These are phyloP conservation scores for Tylopilus cervinicoccineus DNA, from an alignment of 768 basidiomycete species.

Conservation along the genomic window DNA sequence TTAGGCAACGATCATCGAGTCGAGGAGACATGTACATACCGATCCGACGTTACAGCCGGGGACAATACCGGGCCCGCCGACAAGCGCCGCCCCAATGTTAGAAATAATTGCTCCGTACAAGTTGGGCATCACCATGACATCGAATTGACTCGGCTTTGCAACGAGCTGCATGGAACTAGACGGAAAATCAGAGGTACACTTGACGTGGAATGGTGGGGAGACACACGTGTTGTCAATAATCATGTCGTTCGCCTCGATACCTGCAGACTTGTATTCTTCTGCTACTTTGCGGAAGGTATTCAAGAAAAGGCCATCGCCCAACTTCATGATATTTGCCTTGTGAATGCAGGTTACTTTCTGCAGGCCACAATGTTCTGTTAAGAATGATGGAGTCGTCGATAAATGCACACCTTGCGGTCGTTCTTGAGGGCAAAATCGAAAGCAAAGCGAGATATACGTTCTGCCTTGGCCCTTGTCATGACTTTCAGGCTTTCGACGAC, in stretches of 20 bases:
- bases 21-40: conserved; percentile 38
- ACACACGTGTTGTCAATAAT: conserved; percentile 96
- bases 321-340: conserved; percentile 99
- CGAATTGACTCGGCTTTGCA: conserved; percentile 92
- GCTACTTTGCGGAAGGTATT: conserved; percentile 96
- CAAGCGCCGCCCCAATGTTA: conserved; percentile 97
- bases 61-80: conserved; percentile 96
- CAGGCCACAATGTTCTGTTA: background rate
- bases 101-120: conserved; percentile 96
- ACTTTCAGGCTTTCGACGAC: conserved; percentile 99
- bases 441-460: conserved; percentile 94
- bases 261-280: conserved; percentile 91
- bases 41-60: conserved; percentile 98
- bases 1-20: background rate
- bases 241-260: conserved; percentile 95
- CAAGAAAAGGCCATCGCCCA: conserved; percentile 98
- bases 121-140: conserved; percentile 99
- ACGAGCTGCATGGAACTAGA: conserved; percentile 98
- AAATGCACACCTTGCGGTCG: conserved; percentile 75
- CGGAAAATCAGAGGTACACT: background rate
- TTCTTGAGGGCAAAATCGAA: conserved; percentile 99
- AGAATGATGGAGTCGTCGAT: background rate
- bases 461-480: conserved; percentile 90
- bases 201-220: background rate
- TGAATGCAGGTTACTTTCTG: conserved; percentile 99